Percentiles rank a stretch among this genome's conserved stretches.
Evolutionary conservation across 805 yeast species (phyloP).

Genomic region (Teunomyces panamensis): DNA sequence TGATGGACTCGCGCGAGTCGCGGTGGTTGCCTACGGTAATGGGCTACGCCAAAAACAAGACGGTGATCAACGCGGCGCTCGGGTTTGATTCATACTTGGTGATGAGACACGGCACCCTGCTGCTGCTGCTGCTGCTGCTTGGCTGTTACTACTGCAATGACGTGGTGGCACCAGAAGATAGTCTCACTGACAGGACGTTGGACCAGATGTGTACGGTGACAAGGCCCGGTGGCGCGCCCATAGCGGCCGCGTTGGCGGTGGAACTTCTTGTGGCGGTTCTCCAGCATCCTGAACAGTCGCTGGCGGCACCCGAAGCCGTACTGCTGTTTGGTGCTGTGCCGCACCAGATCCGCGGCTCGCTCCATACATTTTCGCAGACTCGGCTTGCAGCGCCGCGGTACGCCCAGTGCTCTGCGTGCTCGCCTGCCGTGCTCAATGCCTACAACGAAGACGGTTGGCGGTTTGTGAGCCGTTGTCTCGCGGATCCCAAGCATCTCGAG

Average conservation of each 20-base stretch:
- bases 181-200: constrained; percentile 79
- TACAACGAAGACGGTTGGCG: constrained; percentile 68
- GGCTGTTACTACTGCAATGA: constrained; percentile 98
- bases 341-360: constrained; percentile 88
- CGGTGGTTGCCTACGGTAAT: constrained; percentile 96
- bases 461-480: constrained; percentile 69
- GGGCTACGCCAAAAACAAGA: constrained; percentile 62
- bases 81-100: constrained; percentile 94
- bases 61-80: constrained; percentile 86
- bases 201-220: constrained; percentile 99
- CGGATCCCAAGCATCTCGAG: constrained; percentile 66
- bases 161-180: constrained; percentile 89
- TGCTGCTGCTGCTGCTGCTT: constrained; percentile 21
- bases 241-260: constrained; percentile 84
- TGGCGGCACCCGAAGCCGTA: constrained; percentile 39
- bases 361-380: constrained; percentile 60
- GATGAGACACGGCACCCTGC: constrained; percentile 76
- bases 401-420: constrained; percentile 84
- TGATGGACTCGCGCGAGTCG: constrained; percentile 94
- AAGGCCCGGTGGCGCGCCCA: constrained; percentile 88
- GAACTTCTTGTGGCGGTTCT: constrained; percentile 73
- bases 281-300: constrained; percentile 58
- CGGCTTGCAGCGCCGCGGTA: constrained; percentile 72
- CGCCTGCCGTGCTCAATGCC: constrained; percentile 51
- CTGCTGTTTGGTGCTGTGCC: constrained; percentile 65